Evolutionary conservation across 768 basidiomycete genomes (phyloP), one percentile per base, ranked within the genome.

Genomic region (Lepiota venenata): DNA sequence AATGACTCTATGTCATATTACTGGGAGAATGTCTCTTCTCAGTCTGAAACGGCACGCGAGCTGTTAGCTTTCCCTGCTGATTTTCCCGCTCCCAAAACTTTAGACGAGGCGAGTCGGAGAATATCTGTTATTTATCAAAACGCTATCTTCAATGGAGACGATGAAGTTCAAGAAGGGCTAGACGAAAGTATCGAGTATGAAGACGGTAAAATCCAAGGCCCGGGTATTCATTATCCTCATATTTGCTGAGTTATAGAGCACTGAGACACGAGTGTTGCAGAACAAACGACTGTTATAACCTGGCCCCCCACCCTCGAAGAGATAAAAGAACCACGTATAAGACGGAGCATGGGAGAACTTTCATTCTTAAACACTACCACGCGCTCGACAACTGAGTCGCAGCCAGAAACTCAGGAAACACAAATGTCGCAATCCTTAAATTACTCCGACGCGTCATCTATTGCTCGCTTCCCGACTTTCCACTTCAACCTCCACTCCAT

Each of bases 121-220:
- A 83, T 92, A 41, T 91, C 89, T 0, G 53, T 79, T 47, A 66
- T 89, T 20, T 91, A 91, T 61, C 73, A 83, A 61, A 87, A 88
- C 51, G 74, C 84, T 25, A 86, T 88, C n/a, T 90, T 90, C 57
- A 70, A 77, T 41, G 77, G 5, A 25, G 25, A 25, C 25, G 25
- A 25, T 5, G 25, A 81, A 14, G 56, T 63, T 14, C 66, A 69
- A 2, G 74, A 72, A 5, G 74, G 75, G 4, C 69, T 64, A 14
- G 66, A 68, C 22, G 25, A 39, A 27, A 58, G 41, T 29, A 62
- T 61, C 7, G 64, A 56, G 18, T 50, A 63, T 8, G 56, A 62
- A 16, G 54, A 55, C 12, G 46, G 59, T 48, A 54, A 48, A 55
- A 50, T 25, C 40, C 16, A 16, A 49, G 42, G 41, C 55, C 18